Percentiles rank a stretch among this genome's conserved stretches.
These are phyloP conservation scores for Backusella macrospora DNA, from an alignment of 192 early-diverging fungal genomes.

Conservation along the genomic window DNA sequence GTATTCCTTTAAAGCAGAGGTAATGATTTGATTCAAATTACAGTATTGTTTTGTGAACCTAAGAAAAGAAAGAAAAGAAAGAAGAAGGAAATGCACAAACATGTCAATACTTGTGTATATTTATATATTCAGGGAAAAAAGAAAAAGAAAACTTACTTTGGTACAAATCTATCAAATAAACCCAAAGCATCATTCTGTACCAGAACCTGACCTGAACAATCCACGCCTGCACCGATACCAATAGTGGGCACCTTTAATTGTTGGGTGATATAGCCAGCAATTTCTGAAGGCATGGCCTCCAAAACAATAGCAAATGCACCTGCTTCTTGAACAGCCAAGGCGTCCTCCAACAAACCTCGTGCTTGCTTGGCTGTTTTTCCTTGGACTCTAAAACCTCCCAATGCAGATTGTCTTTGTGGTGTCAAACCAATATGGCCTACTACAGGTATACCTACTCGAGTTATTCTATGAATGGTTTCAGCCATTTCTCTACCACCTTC, in stretches of 20 bases:
- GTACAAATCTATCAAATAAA: slow-evolving; percentile 87
- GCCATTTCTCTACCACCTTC: slow-evolving; percentile 92
- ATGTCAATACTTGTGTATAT: not conserved
- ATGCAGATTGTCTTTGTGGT: slow-evolving; percentile 83
- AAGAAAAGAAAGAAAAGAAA: not conserved
- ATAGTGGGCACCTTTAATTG: slow-evolving; percentile 87
- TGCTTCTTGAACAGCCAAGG: slow-evolving; percentile 85
- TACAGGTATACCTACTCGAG: slow-evolving; percentile 89
- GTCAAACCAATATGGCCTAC: slow-evolving; percentile 95
- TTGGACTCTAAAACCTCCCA: slow-evolving; percentile 93
- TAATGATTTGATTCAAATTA: slow-evolving; percentile 72
- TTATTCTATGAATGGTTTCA: slow-evolving; percentile 75
- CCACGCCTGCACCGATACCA: slow-evolving; percentile 92
- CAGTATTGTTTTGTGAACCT: slow-evolving; percentile 92
- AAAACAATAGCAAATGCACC: slow-evolving; percentile 91
- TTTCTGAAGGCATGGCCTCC: slow-evolving; percentile 90
- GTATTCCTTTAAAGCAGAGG: slow-evolving; percentile 72
- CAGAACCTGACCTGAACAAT: slow-evolving; percentile 92
- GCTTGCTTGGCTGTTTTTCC: slow-evolving; percentile 85
- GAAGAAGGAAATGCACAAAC: not conserved
- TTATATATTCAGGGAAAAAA: not conserved
- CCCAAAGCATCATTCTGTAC: slow-evolving; percentile 92
- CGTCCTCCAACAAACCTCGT: slow-evolving; percentile 78
- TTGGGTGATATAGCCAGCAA: slow-evolving; percentile 85
- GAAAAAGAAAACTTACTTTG: slow-evolving; percentile 60